A percentile compares a stretch with the other conserved stretches of the same genome.
phyloP scores from a whole-genome alignment of 1,284 basidiomycete genomes.

The Ustilago sp. region DNA sequence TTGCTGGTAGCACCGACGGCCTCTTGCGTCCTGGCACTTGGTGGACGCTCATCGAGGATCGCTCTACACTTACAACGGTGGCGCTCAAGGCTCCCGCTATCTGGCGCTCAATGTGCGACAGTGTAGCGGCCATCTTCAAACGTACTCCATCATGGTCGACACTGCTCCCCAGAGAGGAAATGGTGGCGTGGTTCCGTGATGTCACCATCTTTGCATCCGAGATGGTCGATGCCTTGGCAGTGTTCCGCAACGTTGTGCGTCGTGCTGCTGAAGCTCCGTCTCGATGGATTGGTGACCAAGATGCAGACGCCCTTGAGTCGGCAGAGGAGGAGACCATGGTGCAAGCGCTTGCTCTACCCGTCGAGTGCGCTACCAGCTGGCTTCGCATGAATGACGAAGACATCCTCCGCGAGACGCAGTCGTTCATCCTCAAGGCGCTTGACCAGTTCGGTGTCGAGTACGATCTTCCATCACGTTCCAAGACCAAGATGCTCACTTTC shows the following conservation, averaged over 20 bases:
- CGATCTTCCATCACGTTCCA: constrained; percentile 48
- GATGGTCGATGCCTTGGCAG: constrained; percentile 59
- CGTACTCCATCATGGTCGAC: constrained; percentile 63
- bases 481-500: constrained; percentile 58
- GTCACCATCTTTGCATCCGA: constrained; percentile 65
- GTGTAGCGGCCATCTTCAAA: constrained; percentile 62
- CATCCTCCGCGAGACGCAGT: constrained; percentile 61
- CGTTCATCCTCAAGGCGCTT: constrained; percentile 60
- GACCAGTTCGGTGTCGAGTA: constrained; percentile 52
- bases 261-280: constrained; percentile 42
- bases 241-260: constrained; percentile 54
- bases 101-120: constrained; percentile 63
- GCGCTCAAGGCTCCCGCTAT: constrained; percentile 52
- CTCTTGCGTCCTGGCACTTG: constrained; percentile 61
- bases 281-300: constrained; percentile 24
- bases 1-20: constrained; percentile 63
- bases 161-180: constrained; percentile 51
- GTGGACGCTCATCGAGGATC: constrained; percentile 50
- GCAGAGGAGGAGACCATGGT: constrained; percentile 50
- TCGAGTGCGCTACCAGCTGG: constrained; percentile 63
- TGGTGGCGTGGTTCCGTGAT: constrained; percentile 67
- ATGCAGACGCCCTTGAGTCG: constrained; percentile 25
- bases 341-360: constrained; percentile 51
- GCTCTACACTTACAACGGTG: constrained; percentile 32
- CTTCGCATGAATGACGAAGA: constrained; percentile 68